phyloP scores from a whole-genome alignment of 2,329 filamentous ascomycete genomes.

The Fusarium sp. region DNA sequence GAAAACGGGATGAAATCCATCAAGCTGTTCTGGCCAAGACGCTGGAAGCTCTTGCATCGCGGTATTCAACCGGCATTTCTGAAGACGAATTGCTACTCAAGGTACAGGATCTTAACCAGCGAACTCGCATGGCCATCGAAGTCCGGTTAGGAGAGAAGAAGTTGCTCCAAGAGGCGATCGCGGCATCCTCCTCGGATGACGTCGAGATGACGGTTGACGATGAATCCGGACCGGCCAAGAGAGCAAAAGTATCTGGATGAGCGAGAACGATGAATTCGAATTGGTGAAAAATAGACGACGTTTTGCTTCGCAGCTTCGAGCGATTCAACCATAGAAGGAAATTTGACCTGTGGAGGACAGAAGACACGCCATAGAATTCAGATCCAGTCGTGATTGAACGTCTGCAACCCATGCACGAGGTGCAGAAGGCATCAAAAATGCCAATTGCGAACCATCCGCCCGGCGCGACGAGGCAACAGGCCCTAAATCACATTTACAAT shows the following conservation, averaged over 20 bases:
- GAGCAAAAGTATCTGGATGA: constrained; percentile 46
- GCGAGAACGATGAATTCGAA: background rate
- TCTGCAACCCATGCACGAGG: constrained; percentile 36
- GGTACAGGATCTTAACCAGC: constrained; percentile 49
- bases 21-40: constrained; percentile 58
- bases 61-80: constrained; percentile 61
- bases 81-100: constrained; percentile 60
- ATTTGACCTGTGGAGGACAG: background rate
- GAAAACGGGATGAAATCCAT: constrained; percentile 64
- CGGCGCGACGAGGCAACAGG: constrained; percentile 33
- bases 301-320: background rate
- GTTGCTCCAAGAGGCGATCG: constrained; percentile 71
- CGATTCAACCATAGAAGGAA: background rate
- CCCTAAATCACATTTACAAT: constrained; percentile 30
- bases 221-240: constrained; percentile 50
- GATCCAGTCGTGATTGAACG: background rate
- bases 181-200: constrained; percentile 48
- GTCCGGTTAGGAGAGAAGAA: constrained; percentile 82
- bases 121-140: constrained; percentile 73
- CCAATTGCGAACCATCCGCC: constrained; percentile 34
- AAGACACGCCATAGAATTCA: background rate
- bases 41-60: constrained; percentile 56
- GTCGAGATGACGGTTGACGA: constrained; percentile 49
- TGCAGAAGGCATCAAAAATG: constrained; percentile 34
- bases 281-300: background rate